These are phyloP conservation scores for Harrya chromipes DNA, from an alignment of 768 basidiomycete genomes.

Conservation along the genomic window DNA sequence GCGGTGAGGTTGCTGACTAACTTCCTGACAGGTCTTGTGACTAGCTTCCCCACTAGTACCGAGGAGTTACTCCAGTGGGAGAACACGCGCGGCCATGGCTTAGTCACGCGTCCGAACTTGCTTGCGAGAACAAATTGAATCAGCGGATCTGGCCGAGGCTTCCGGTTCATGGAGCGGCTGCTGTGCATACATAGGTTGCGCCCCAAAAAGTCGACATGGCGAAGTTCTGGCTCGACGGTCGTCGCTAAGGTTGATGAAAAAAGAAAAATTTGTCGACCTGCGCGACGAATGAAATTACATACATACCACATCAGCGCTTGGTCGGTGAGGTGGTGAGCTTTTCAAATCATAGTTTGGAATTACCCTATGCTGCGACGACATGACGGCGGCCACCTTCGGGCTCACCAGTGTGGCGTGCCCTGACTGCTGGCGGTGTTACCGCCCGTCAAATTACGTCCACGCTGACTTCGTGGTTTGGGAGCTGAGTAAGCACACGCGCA, in stretches of 20 bases:
- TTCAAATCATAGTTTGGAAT: background rate
- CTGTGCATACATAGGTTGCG: background rate
- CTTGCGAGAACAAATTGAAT: conserved; percentile 84
- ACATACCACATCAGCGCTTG: conserved; percentile 30
- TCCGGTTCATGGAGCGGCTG: conserved; percentile 46
- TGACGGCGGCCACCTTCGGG: conserved; percentile 24
- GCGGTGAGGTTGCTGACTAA: conserved; percentile 27
- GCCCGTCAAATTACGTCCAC: conserved; percentile 70
- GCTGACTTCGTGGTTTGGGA: conserved; percentile 67
- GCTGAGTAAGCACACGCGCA: conserved; percentile 38
- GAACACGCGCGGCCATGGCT: conserved; percentile 65
- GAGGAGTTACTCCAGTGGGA: conserved; percentile 57
- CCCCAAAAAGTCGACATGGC: background rate
- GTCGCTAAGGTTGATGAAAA: conserved; percentile 39
- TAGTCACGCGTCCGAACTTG: conserved; percentile 62
- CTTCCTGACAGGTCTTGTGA: too few relatives aligned
- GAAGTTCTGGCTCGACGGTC: conserved; percentile 78
- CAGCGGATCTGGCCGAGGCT: conserved; percentile 37
- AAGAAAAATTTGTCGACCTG: conserved; percentile 65
- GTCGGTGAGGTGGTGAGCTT: conserved; percentile 28
- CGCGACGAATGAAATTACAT: conserved; percentile 42
- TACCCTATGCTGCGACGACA: background rate
- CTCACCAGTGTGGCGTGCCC: conserved; percentile 1
- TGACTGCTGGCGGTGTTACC: conserved; percentile 50
- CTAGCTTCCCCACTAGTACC: conserved; percentile 34